phyloP scores from a whole-genome alignment of 2,329 filamentous ascomycete genomes.

The Aspergillus costaricaensis region DNA sequence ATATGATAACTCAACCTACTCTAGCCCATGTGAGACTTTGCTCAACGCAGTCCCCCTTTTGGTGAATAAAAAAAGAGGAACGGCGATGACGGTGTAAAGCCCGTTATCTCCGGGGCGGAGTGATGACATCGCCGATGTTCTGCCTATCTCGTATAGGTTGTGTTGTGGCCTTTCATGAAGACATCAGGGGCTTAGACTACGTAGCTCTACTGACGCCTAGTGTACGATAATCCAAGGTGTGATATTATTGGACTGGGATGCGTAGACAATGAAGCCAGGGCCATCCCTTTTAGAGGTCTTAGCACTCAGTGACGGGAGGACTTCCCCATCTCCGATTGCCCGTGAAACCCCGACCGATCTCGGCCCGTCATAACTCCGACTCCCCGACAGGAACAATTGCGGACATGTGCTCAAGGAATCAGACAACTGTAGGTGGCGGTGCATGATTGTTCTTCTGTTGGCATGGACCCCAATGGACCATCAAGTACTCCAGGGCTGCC shows the following conservation, averaged over 20 bases:
- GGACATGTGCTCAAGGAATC: conserved; percentile 19
- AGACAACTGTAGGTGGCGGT: conserved; percentile 3
- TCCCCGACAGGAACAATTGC: conserved; percentile 9
- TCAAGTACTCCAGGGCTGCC: conserved; percentile 30
- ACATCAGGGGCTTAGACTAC: not conserved
- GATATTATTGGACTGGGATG: not conserved
- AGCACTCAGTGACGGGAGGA: too few species aligned
- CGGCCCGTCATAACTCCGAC: conserved; percentile 38
- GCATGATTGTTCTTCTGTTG: conserved; percentile 22
- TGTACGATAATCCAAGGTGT: not conserved
- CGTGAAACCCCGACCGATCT: not conserved
- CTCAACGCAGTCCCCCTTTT: too few species aligned
- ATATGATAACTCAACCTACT: not conserved
- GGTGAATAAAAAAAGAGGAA: not conserved
- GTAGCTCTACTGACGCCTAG: not conserved
- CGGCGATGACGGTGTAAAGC: conserved; percentile 5
- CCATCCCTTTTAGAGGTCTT: not conserved
- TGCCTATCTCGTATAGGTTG: not conserved
- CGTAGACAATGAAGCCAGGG: not conserved
- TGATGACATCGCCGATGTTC: not conserved
- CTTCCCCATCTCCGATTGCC: too few species aligned
- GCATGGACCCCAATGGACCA: conserved; percentile 43
- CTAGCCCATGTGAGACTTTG: not conserved
- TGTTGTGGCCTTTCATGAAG: not conserved
- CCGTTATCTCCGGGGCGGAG: conserved; percentile 28